phyloP scores from a whole-genome alignment of 192 early-diverging fungal genomes.

The Physocladia obscura region DNA sequence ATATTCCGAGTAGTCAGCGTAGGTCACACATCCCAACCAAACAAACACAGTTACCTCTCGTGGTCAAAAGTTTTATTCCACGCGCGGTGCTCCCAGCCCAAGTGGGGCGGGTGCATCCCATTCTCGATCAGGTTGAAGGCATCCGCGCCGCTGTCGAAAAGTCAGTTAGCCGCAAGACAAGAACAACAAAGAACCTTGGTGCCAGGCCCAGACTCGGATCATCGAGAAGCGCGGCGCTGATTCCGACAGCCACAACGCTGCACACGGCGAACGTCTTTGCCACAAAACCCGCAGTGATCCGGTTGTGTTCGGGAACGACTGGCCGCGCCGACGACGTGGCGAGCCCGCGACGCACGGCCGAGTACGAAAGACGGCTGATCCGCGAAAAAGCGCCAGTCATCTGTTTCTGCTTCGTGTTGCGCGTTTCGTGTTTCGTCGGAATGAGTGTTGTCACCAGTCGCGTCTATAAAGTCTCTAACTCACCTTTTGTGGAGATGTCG shows the following conservation, averaged over 20 bases:
- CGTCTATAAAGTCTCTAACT: too few relatives aligned
- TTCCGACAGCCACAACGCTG: conserved; percentile 1
- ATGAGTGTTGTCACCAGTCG: too few relatives aligned
- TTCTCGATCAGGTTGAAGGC: conserved; percentile 83
- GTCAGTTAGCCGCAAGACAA: too few relatives aligned
- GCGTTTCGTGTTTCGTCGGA: too few relatives aligned
- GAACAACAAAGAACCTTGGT: too few relatives aligned
- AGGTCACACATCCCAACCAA: conserved; percentile 4
- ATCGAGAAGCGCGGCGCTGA: conserved; percentile 10
- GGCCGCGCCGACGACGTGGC: conserved; percentile 28
- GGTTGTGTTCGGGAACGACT: conserved; percentile 15
- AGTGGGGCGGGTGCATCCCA: conserved; percentile 85
- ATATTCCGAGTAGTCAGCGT: too few relatives aligned
- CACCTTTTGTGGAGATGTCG: too few relatives aligned
- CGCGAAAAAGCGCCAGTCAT: too few relatives aligned
- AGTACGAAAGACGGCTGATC: conserved; percentile 28
- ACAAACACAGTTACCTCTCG: conserved; percentile 62
- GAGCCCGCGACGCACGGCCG: conserved; percentile 46
- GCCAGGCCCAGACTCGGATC: not conserved
- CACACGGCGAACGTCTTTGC: conserved; percentile 7
- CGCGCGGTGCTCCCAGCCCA: conserved; percentile 85
- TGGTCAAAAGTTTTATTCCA: conserved; percentile 89
- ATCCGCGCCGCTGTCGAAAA: conserved; percentile 48
- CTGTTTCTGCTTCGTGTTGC: too few relatives aligned
- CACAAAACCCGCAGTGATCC: not conserved